Conservation (phyloP, 164 flowering plant species). For the Aristolochia fimbriata region DNA sequence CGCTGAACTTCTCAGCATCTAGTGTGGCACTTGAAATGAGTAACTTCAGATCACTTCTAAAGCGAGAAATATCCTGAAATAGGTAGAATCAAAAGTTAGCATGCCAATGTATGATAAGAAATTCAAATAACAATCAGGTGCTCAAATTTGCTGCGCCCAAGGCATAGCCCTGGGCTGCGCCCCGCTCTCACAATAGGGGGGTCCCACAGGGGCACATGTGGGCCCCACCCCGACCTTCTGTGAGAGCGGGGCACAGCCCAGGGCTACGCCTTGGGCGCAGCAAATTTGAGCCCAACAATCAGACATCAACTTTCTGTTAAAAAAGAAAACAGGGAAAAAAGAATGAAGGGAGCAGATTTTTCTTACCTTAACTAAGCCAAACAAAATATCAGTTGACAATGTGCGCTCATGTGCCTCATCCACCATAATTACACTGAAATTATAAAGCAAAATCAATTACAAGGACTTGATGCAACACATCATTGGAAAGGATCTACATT, state of each 20-base stretch:
- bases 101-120: neutral
- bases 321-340: neutral
- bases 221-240: too few relatives aligned
- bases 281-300: too few relatives aligned
- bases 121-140: neutral
- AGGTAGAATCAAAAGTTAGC: neutral
- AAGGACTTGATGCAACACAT: neutral
- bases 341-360: neutral
- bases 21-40: constrained; percentile 98
- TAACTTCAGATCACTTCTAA: constrained; percentile 81
- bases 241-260: too few relatives aligned
- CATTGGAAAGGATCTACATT: neutral
- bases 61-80: constrained; percentile 76
- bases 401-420: constrained; percentile 99
- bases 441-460: constrained; percentile 1
- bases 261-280: too few relatives aligned
- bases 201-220: too few relatives aligned
- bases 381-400: constrained; percentile 85
- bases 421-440: constrained; percentile 84
- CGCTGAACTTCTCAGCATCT: constrained; percentile 96
- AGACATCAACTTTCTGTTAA: neutral
- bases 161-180: too few relatives aligned
- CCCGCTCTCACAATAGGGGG: too few relatives aligned
- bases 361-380: constrained; percentile 86
- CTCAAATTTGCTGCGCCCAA: too few relatives aligned